These are phyloP conservation scores for Sporothrix globosa DNA, from an alignment of 2,329 filamentous ascomycete genomes.

Conservation along the genomic window DNA sequence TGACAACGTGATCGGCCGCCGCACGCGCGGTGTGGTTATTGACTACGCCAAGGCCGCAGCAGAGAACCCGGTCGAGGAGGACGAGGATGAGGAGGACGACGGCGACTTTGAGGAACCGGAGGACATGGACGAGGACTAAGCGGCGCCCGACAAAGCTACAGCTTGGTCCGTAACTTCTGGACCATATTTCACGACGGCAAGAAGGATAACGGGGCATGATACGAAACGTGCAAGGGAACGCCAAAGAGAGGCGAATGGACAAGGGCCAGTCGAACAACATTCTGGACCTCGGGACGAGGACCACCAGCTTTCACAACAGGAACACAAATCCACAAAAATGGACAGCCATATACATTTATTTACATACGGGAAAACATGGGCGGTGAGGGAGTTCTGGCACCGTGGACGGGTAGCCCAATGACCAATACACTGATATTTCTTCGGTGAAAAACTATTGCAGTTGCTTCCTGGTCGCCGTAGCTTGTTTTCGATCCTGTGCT, in stretches of 20 bases:
- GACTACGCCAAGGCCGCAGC: slow-evolving; percentile 90
- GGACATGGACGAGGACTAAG: slow-evolving; percentile 68
- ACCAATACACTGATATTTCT: not conserved
- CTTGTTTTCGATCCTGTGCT: not conserved
- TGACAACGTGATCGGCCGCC: slow-evolving; percentile 85
- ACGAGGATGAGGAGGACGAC: slow-evolving; percentile 80
- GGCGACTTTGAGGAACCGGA: slow-evolving; percentile 66
- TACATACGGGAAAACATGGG: slow-evolving; percentile 10
- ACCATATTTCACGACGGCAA: not conserved
- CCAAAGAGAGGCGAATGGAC: not conserved
- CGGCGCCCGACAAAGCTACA: not conserved
- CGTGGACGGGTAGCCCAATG: slow-evolving; percentile 15
- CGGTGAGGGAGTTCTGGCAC: slow-evolving; percentile 7
- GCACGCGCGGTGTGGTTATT: slow-evolving; percentile 89
- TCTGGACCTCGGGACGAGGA: not conserved
- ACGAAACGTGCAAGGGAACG: not conserved
- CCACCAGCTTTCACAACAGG: not conserved
- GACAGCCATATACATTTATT: slow-evolving; percentile 17
- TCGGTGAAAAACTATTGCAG: not conserved
- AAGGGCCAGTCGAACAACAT: not conserved
- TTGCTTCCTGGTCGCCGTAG: not conserved
- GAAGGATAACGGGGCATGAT: slow-evolving; percentile 51
- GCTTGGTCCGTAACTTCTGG: not conserved
- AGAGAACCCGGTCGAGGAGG: slow-evolving; percentile 74
- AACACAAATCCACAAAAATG: not conserved